These are phyloP conservation scores for Bisporella sp. DNA, from an alignment of 2,329 filamentous ascomycete species.

Conservation along the genomic window DNA sequence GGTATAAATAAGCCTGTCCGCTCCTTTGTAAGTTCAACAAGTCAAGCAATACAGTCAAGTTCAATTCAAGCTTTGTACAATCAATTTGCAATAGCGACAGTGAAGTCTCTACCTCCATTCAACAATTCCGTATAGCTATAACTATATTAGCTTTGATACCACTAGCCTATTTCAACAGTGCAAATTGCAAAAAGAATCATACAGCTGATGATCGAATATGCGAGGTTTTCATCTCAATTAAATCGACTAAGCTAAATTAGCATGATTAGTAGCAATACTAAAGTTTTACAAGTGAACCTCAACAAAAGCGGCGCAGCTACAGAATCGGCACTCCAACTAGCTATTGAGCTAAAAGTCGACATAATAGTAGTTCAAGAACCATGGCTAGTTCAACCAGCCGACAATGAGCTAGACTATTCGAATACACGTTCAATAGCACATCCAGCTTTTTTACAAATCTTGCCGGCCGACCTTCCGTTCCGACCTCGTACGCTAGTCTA, in stretches of 20 bases:
- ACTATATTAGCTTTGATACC: too few relatives aligned
- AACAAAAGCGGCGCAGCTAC: neutral
- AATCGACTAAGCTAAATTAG: neutral
- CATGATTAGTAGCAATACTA: neutral
- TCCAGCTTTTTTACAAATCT: neutral
- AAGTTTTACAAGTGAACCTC: neutral
- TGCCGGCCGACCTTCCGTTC: neutral
- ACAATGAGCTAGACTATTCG: neutral
- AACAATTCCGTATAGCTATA: too few relatives aligned
- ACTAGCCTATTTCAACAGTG: too few relatives aligned
- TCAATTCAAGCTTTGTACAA: too few relatives aligned
- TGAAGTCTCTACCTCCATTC: too few relatives aligned
- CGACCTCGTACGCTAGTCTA: neutral
- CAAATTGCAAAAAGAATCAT: neutral
- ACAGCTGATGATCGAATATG: neutral
- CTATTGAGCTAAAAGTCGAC: neutral
- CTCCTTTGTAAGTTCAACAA: too few relatives aligned
- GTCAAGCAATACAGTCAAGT: too few relatives aligned
- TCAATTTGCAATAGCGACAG: too few relatives aligned
- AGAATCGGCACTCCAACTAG: neutral
- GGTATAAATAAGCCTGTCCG: too few relatives aligned
- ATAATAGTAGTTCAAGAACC: neutral
- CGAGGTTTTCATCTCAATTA: neutral
- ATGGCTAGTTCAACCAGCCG: neutral
- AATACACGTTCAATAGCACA: neutral